Percentiles rank a stretch among this genome's conserved stretches.
Evolutionary conservation across 2,329 filamentous ascomycete species (phyloP).

Genomic region (Trichoderma harzianum): DNA sequence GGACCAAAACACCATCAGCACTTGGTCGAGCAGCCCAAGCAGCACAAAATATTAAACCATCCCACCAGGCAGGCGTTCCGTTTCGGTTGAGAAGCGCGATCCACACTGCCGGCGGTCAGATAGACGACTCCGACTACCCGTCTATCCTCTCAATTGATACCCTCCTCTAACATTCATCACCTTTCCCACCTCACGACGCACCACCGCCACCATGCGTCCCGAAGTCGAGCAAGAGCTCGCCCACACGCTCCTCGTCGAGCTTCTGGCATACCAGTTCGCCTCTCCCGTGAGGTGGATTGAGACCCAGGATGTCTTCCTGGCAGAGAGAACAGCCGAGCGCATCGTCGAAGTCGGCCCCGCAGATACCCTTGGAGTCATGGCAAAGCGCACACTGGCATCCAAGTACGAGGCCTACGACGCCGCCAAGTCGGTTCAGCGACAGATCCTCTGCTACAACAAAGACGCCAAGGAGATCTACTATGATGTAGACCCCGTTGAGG

Average conservation of each 20-base stretch:
- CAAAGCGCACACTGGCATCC: constrained; percentile 87
- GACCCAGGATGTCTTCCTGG: constrained; percentile 98
- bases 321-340: constrained; percentile 90
- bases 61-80: background rate
- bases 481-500: constrained; percentile 90
- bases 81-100: background rate
- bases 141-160: constrained; percentile 6
- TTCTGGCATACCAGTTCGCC: constrained; percentile 98
- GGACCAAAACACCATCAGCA: constrained; percentile 9
- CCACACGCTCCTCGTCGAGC: constrained; percentile 96
- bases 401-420: constrained; percentile 99
- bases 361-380: constrained; percentile 96
- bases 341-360: constrained; percentile 97
- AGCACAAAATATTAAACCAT: background rate
- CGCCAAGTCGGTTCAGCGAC: constrained; percentile 90
- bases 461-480: constrained; percentile 99
- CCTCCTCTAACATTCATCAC: background rate
- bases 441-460: constrained; percentile 99
- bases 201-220: constrained; percentile 73
- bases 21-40: constrained; percentile 8
- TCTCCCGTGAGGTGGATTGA: constrained; percentile 99
- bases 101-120: constrained; percentile 6
- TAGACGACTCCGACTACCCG: background rate
- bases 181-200: constrained; percentile 21
- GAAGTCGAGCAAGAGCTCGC: constrained; percentile 99